Evolutionary conservation across 202 grass and related monocot genomes (phyloP).

Genomic region (Dendrocalamus latiflorus): DNA sequence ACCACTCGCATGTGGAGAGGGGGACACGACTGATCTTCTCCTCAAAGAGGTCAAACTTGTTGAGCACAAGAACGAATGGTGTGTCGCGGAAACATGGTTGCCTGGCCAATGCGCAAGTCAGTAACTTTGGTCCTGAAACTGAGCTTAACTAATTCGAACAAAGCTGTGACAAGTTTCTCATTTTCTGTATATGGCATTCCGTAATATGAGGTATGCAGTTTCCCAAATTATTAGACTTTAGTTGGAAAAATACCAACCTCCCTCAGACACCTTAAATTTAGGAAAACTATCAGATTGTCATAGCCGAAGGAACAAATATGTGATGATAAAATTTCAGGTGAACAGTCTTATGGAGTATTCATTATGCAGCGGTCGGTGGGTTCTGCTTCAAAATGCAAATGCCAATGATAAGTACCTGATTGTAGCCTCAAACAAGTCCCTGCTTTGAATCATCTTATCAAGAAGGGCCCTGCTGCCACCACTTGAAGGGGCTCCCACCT

Average conservation of each 20-base stretch:
- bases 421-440: slow-evolving; percentile 80
- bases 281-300: background rate
- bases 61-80: slow-evolving; percentile 76
- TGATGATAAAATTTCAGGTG: background rate
- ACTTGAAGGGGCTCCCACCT: slow-evolving; percentile 45
- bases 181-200: background rate
- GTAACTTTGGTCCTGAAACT: background rate
- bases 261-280: background rate
- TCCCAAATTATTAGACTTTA: background rate
- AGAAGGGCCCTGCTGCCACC: slow-evolving; percentile 32
- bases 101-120: slow-evolving; percentile 25
- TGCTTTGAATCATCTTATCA: slow-evolving; percentile 95
- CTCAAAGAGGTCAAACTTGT: too few relatives aligned
- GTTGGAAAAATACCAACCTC: background rate
- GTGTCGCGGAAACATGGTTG: slow-evolving; percentile 78
- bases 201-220: background rate
- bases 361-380: background rate
- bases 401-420: slow-evolving; percentile 48
- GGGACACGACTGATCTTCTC: slow-evolving; percentile 63
- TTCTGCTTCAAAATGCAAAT: background rate
- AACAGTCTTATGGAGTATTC: background rate
- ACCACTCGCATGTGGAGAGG: slow-evolving; percentile 68
- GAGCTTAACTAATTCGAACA: background rate
- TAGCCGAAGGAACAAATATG: background rate
- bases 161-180: background rate